phyloP scores from a whole-genome alignment of 352 stramenopile genomes.

The Phytopythium oedochilum region DNA sequence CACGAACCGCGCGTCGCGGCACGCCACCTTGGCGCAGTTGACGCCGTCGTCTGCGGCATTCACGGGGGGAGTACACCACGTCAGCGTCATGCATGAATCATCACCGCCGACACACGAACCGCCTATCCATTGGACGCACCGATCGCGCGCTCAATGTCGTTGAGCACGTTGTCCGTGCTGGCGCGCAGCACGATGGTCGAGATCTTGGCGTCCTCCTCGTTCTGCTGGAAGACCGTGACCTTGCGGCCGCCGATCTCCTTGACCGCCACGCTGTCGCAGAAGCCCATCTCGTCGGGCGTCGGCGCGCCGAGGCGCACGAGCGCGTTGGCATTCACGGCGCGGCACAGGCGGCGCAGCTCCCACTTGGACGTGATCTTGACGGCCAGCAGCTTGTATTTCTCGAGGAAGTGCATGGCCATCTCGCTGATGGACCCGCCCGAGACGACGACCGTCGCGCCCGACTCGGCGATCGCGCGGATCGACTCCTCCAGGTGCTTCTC shows the following conservation, averaged over 20 bases:
- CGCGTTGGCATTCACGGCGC: constrained; percentile 95
- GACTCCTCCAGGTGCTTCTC: constrained; percentile 98
- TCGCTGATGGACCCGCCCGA: constrained; percentile 96
- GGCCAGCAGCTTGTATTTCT: constrained; percentile 97
- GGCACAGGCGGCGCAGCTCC: constrained; percentile 97
- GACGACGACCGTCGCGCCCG: constrained; percentile 95
- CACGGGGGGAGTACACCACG: too few relatives aligned
- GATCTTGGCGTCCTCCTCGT: constrained; percentile 93
- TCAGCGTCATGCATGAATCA: too few relatives aligned
- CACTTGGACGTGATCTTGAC: constrained; percentile 98
- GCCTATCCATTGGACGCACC: too few relatives aligned
- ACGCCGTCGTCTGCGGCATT: constrained; percentile 92
- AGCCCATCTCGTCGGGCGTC: constrained; percentile 98
- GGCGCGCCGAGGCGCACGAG: constrained; percentile 95
- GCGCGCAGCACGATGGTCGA: constrained; percentile 94
- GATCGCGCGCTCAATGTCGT: constrained; percentile 97
- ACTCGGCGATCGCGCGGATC: constrained; percentile 95
- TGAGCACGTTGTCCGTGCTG: constrained; percentile 96
- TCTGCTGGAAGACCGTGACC: constrained; percentile 95
- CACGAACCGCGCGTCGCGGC: constrained; percentile 93
- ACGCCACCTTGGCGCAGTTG: constrained; percentile 95
- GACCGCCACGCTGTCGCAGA: constrained; percentile 90
- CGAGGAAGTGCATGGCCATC: constrained; percentile 99
- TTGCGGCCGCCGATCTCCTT: constrained; percentile 96
- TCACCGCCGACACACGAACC: too few relatives aligned